These are phyloP conservation scores for Ophiostoma montium DNA, from an alignment of 2,329 filamentous ascomycete species.

Conservation along the genomic window DNA sequence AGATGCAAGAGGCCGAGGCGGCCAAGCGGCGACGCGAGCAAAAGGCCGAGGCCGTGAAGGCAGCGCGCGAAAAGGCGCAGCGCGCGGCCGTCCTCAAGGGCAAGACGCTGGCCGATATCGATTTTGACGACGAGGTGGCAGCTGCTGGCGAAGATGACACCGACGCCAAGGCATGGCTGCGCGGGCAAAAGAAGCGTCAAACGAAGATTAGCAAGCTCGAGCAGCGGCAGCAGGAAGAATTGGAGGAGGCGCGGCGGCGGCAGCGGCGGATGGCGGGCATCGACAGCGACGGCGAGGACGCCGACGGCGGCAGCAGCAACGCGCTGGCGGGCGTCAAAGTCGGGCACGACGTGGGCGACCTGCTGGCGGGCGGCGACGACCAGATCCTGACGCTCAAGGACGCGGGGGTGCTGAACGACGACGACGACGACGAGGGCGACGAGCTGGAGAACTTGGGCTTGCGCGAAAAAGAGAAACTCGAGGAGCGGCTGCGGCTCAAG, in stretches of 20 bases:
- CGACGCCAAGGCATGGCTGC: constrained; percentile 77
- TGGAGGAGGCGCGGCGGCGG: constrained; percentile 61
- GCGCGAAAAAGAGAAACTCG: constrained; percentile 55
- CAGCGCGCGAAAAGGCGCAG: constrained; percentile 71
- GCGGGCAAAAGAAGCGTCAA: constrained; percentile 82
- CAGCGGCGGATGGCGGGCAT: constrained; percentile 23
- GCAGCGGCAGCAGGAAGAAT: constrained; percentile 52
- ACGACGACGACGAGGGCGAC: constrained; percentile 75
- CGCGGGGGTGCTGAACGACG: constrained; percentile 65
- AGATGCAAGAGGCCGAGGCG: constrained; percentile 53
- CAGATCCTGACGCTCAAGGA: constrained; percentile 94
- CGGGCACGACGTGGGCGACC: constrained; percentile 69
- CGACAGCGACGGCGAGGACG: constrained; percentile 55
- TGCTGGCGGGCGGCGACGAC: constrained; percentile 68
- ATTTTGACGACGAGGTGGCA: constrained; percentile 46
- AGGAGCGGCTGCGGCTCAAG: constrained; percentile 69
- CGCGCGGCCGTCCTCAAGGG: constrained; percentile 65
- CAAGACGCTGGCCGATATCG: constrained; percentile 66
- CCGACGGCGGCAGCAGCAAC: no score
- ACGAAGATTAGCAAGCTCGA: constrained; percentile 79
- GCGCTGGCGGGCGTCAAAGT: constrained; percentile 80
- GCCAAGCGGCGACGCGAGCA: constrained; percentile 68
- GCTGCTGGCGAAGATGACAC: constrained; percentile 30
- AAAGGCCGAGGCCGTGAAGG: constrained; percentile 70
- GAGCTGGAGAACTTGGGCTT: constrained; percentile 70